phyloP scores from a whole-genome alignment of 768 basidiomycete species.

The Mycena haematopus region DNA sequence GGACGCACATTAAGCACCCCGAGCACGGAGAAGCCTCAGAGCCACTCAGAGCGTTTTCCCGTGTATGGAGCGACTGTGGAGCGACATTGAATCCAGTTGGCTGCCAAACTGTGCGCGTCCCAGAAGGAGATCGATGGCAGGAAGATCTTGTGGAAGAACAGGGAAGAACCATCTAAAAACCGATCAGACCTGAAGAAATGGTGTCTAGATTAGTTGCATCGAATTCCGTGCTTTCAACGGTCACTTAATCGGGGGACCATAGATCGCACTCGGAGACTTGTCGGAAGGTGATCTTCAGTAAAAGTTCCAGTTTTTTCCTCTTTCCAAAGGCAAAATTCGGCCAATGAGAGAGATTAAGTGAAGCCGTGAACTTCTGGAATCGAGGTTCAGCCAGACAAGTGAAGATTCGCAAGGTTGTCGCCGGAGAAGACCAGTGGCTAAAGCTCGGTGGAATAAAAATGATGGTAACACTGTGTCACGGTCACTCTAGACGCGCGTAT shows the following conservation, averaged over 20 bases:
- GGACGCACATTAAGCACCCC: too few relatives aligned
- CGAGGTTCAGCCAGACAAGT: neutral
- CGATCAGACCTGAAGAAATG: conserved; percentile 21
- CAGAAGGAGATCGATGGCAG: neutral
- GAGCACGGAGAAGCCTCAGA: neutral
- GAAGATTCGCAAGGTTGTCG: conserved; percentile 22
- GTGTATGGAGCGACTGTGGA: neutral
- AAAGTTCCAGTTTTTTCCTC: neutral
- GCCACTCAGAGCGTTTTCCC: neutral
- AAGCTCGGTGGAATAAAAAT: conserved; percentile 29
- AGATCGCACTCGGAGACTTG: conserved; percentile 20
- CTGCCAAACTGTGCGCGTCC: neutral
- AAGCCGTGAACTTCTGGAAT: neutral
- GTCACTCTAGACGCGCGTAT: conserved; percentile 11
- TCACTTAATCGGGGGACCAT: neutral
- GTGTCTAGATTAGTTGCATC: neutral
- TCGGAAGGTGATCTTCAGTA: conserved; percentile 8
- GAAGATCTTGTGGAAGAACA: neutral
- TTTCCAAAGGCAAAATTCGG: neutral
- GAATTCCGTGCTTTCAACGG: neutral
- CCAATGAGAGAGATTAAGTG: neutral
- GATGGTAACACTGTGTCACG: conserved; percentile 5
- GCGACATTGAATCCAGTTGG: neutral
- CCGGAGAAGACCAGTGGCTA: conserved; percentile 22
- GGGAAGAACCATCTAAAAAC: conserved; percentile 5